Evolutionary conservation across 1,284 basidiomycete genomes (phyloP).

Genomic region (Cryptococcus sp.): DNA sequence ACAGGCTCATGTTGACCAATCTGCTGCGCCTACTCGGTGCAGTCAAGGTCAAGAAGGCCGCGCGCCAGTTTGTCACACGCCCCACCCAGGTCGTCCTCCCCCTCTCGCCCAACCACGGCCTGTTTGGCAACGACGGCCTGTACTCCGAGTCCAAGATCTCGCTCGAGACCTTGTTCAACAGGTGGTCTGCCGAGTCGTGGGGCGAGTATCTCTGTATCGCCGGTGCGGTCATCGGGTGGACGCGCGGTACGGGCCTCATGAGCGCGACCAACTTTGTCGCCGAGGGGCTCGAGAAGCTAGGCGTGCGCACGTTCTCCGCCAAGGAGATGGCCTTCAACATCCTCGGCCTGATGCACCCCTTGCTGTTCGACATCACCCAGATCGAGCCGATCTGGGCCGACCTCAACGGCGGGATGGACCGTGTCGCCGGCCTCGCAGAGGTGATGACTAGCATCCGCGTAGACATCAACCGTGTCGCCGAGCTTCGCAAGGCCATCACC

Average conservation of each 20-base stretch:
- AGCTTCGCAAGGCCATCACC: slow-evolving; percentile 86
- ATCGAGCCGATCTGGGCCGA: slow-evolving; percentile 99
- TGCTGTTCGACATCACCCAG: slow-evolving; percentile 99
- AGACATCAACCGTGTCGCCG: slow-evolving; percentile 72
- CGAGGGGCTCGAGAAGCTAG: slow-evolving; percentile 87
- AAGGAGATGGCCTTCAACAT: slow-evolving; percentile 99
- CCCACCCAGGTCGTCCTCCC: slow-evolving; percentile 98
- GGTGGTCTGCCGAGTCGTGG: slow-evolving; percentile 98
- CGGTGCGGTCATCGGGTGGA: slow-evolving; percentile 98
- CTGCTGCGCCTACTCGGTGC: slow-evolving; percentile 91
- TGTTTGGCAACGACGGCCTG: slow-evolving; percentile 95
- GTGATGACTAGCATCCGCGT: slow-evolving; percentile 82
- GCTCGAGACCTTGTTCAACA: slow-evolving; percentile 94
- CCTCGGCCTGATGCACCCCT: slow-evolving; percentile 95
- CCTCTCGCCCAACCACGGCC: slow-evolving; percentile 94
- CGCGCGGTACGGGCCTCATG: slow-evolving; percentile 98
- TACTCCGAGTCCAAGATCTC: slow-evolving; percentile 99
- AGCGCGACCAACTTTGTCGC: slow-evolving; percentile 91
- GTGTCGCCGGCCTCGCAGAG: slow-evolving; percentile 88
- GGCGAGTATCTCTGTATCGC: slow-evolving; percentile 97
- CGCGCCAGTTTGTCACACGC: slow-evolving; percentile 89
- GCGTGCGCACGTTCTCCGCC: slow-evolving; percentile 95
- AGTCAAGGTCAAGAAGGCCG: slow-evolving; percentile 97
- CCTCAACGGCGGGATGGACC: slow-evolving; percentile 95
- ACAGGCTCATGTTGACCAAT: slow-evolving; percentile 93